These are phyloP conservation scores for Halteria grandinella DNA, from an alignment of 73 alveolate genomes.

Conservation along the genomic window DNA sequence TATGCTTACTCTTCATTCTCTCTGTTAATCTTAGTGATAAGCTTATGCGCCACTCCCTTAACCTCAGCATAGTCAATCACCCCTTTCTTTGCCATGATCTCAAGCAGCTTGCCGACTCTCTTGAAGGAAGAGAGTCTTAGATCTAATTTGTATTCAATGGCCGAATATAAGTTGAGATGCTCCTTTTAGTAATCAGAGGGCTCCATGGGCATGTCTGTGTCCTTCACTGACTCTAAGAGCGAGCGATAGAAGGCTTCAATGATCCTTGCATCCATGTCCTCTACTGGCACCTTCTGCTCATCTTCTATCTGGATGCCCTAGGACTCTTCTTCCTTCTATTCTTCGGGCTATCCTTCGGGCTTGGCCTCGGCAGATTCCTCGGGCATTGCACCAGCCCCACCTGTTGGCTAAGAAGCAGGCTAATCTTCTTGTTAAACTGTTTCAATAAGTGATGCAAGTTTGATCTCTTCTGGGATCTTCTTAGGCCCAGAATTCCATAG, in stretches of 20 bases:
- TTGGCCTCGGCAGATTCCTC: no score
- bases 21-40: constrained; percentile 19
- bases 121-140: constrained; percentile 20
- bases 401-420: no score
- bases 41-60: constrained; percentile 29
- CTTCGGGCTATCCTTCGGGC: no score
- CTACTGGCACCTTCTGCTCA: neutral
- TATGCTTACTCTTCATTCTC: neutral
- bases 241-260: constrained; percentile 29
- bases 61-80: constrained; percentile 32
- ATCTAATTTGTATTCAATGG: constrained; percentile 8
- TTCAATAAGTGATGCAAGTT: no score
- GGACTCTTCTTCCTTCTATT: neutral
- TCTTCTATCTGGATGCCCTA: neutral
- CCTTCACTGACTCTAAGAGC: neutral
- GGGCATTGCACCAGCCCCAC: no score
- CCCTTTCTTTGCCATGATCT: constrained; percentile 40
- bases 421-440: no score
- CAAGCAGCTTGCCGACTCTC: constrained; percentile 55
- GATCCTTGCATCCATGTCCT: constrained; percentile 37
- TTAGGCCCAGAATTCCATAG: constrained; percentile 47
- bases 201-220: constrained; percentile 36
- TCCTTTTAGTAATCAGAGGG: constrained; percentile 33
- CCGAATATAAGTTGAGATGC: neutral
- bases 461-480: constrained; percentile 32